Percentiles rank a stretch among this genome's conserved stretches.
Evolutionary conservation across 805 yeast species (phyloP).

Genomic region (Kodamaea fukazawae): DNA sequence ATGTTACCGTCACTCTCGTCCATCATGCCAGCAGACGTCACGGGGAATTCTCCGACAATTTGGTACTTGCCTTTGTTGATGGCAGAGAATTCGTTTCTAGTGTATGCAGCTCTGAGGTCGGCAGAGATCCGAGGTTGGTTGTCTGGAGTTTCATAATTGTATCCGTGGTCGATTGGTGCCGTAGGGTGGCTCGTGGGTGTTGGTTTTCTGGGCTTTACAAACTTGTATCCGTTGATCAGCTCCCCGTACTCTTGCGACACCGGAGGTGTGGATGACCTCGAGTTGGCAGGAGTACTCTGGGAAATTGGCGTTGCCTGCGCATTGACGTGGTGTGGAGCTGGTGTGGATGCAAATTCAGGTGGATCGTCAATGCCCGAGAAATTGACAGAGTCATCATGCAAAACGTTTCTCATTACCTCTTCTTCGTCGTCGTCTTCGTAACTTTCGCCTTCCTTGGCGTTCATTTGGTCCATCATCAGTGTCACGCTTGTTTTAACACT

Average conservation of each 20-base stretch:
- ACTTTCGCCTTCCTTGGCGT: conserved; percentile 9
- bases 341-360: conserved; percentile 4
- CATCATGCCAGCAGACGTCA: conserved; percentile 31
- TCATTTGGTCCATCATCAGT: conserved; percentile 19
- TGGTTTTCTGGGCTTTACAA: conserved; percentile 31
- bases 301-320: conserved; percentile 35
- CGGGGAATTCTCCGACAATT: conserved; percentile 32
- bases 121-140: conserved; percentile 8
- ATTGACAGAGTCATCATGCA: conserved; percentile 10
- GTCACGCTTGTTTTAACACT: conserved; percentile 28
- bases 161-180: conserved; percentile 7
- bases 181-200: conserved; percentile 13
- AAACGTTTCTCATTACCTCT: conserved; percentile 4
- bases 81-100: conserved; percentile 12
- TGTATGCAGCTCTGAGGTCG: conserved; percentile 11
- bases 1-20: conserved; percentile 30
- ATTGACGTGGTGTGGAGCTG: conserved; percentile 8
- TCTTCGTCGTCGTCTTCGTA: conserved; percentile 10
- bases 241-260: conserved; percentile 33
- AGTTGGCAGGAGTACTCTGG: conserved; percentile 43
- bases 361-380: conserved; percentile 4
- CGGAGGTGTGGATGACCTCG: conserved; percentile 35
- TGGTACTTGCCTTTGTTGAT: conserved; percentile 16
- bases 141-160: conserved; percentile 18
- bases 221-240: conserved; percentile 40